Conservation (phyloP, 768 basidiomycete genomes). For the Lentinula detonsa region DNA sequence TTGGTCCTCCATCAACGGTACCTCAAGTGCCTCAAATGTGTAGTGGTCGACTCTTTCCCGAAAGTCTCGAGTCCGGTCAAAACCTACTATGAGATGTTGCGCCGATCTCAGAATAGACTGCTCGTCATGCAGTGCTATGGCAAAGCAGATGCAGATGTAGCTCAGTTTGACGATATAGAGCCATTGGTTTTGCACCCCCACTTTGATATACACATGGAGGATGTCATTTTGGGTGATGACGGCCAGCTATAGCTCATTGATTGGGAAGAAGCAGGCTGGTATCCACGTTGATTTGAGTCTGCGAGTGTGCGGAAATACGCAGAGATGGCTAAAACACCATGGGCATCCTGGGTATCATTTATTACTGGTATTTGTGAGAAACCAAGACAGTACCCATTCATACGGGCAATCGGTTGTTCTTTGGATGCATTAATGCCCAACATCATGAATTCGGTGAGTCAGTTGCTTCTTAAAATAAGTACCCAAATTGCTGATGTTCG, state of each 20-base stretch:
- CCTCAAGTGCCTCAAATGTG: no score
- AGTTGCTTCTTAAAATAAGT: no score
- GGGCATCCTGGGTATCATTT: background rate
- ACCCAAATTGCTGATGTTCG: no score
- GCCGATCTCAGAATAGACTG: no score
- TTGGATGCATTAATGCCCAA: no score
- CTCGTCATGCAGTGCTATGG: background rate
- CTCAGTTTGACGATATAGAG: background rate
- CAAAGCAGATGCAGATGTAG: background rate
- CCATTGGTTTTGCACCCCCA: conserved; percentile 13
- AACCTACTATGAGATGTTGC: no score
- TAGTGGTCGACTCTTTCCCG: no score
- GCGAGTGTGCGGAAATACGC: background rate
- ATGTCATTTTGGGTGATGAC: conserved; percentile 15
- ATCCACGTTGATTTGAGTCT: background rate
- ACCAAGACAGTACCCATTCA: no score
- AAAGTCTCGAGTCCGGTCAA: no score
- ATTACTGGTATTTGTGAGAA: background rate
- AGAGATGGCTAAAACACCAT: background rate
- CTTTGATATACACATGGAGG: conserved; percentile 13
- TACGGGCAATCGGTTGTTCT: no score
- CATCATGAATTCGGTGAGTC: no score
- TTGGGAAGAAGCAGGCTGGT: conserved; percentile 15
- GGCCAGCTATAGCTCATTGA: conserved; percentile 18
- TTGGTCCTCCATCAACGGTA: no score